phyloP scores from a whole-genome alignment of 1,284 basidiomycete genomes.

The Microbotryum saponariae region DNA sequence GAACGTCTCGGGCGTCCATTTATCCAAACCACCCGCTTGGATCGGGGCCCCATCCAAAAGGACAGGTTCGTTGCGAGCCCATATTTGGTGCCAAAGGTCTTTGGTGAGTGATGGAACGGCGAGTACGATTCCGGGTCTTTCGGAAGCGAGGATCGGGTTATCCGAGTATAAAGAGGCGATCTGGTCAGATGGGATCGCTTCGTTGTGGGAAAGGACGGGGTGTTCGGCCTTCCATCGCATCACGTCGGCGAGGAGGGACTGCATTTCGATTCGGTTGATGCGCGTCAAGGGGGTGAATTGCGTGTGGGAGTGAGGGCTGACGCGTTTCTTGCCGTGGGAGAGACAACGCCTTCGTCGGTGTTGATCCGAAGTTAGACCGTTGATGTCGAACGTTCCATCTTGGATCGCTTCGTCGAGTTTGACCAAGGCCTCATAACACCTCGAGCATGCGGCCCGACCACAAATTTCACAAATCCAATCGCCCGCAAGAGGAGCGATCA shows the following conservation, averaged over 20 bases:
- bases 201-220: conserved; percentile 1
- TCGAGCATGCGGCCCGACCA: conserved; percentile 77
- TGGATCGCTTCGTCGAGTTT: conserved; percentile 42
- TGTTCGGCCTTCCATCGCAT: conserved; percentile 4
- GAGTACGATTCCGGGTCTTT: conserved; percentile 8
- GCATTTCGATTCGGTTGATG: conserved; percentile 8
- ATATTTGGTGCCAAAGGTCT: conserved; percentile 57
- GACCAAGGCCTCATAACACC: conserved; percentile 59
- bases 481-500: conserved; percentile 75
- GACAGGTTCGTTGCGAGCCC: conserved; percentile 64
- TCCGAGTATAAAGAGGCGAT: conserved; percentile 7
- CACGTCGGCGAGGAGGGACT: background rate
- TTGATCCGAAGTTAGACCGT: conserved; percentile 1
- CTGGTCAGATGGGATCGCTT: conserved; percentile 2
- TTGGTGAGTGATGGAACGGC: conserved; percentile 6
- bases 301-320: background rate
- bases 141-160: conserved; percentile 5
- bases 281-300: conserved; percentile 13
- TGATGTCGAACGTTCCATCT: background rate
- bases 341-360: conserved; percentile 22
- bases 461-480: conserved; percentile 82
- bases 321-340: conserved; percentile 17
- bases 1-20: conserved; percentile 78
- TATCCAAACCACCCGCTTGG: conserved; percentile 45
- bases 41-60: conserved; percentile 59